phyloP scores from a whole-genome alignment of 2,329 filamentous ascomycete genomes.

The Zalaria obscura region DNA sequence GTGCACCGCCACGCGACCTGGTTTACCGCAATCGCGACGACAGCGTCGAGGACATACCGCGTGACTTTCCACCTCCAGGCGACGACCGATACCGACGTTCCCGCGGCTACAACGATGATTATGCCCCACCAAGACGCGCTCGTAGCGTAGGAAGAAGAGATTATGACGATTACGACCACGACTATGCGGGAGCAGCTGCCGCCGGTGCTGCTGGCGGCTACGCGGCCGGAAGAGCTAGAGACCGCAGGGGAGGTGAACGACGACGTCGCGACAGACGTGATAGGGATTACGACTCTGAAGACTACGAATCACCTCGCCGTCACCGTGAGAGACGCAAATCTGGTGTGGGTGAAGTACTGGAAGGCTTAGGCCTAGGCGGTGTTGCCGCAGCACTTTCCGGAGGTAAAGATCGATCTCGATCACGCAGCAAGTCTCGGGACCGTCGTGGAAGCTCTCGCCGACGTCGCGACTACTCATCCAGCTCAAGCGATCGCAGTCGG shows the following conservation, averaged over 20 bases:
- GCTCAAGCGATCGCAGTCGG: constrained; percentile 37
- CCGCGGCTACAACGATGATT: constrained; percentile 27
- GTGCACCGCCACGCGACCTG: constrained; percentile 29
- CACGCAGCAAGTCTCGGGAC: constrained; percentile 45
- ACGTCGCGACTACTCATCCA: constrained; percentile 27
- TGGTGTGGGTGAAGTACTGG: constrained; percentile 47
- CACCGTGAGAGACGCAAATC: constrained; percentile 35
- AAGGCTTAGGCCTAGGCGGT: constrained; percentile 43
- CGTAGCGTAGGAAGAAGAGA: constrained; percentile 43
- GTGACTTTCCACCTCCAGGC: constrained; percentile 67
- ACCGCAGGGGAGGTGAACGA: constrained; percentile 21
- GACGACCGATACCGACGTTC: constrained; percentile 14
- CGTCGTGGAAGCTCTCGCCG: constrained; percentile 35
- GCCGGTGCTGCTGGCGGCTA: constrained; percentile 24
- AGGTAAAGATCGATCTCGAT: constrained; percentile 48
- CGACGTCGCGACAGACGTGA: constrained; percentile 31
- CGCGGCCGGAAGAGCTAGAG: constrained; percentile 16
- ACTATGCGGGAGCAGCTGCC: constrained; percentile 28
- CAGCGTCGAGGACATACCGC: constrained; percentile 72
- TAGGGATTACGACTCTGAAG: constrained; percentile 26
- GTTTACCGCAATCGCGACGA: constrained; percentile 50
- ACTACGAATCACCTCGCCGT: constrained; percentile 24
- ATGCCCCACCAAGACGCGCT: constrained; percentile 38
- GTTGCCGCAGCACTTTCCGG: constrained; percentile 35
- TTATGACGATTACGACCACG: constrained; percentile 47